Conservation (phyloP, 768 basidiomycete species). For the Kwoniella dejecticola region DNA sequence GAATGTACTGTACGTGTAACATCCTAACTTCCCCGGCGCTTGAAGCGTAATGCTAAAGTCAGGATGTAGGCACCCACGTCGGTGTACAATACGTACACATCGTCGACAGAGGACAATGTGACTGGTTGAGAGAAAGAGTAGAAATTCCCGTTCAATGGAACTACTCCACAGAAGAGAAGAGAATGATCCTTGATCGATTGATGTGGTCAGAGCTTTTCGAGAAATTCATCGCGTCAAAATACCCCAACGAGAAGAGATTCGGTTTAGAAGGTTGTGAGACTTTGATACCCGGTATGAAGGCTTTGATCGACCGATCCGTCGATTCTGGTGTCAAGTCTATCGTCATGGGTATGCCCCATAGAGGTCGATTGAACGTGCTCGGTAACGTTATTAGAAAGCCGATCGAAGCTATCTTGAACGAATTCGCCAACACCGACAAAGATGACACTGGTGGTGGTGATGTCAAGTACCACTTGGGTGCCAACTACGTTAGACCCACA, state of each 20-base stretch:
- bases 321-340: constrained; percentile 93
- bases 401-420: constrained; percentile 94
- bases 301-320: constrained; percentile 96
- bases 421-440: constrained; percentile 74
- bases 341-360: constrained; percentile 99
- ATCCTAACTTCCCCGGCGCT: too few relatives aligned
- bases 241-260: constrained; percentile 99
- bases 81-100: constrained; percentile 68
- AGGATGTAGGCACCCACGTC: constrained; percentile 49
- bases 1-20: constrained; percentile 88
- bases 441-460: constrained; percentile 87
- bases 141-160: constrained; percentile 97
- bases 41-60: too few relatives aligned
- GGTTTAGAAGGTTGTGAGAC: constrained; percentile 98
- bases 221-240: constrained; percentile 97
- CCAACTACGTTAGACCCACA: constrained; percentile 97
- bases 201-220: constrained; percentile 99
- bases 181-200: constrained; percentile 97
- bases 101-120: constrained; percentile 96
- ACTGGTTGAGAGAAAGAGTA: constrained; percentile 96
- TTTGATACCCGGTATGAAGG: constrained; percentile 99
- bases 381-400: constrained; percentile 99
- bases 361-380: constrained; percentile 95
- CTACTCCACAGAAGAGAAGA: constrained; percentile 96
- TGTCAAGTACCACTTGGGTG: constrained; percentile 97